Evolutionary conservation across 768 basidiomycete species (phyloP).

Genomic region (Boletus pseudo-olivaceus): DNA sequence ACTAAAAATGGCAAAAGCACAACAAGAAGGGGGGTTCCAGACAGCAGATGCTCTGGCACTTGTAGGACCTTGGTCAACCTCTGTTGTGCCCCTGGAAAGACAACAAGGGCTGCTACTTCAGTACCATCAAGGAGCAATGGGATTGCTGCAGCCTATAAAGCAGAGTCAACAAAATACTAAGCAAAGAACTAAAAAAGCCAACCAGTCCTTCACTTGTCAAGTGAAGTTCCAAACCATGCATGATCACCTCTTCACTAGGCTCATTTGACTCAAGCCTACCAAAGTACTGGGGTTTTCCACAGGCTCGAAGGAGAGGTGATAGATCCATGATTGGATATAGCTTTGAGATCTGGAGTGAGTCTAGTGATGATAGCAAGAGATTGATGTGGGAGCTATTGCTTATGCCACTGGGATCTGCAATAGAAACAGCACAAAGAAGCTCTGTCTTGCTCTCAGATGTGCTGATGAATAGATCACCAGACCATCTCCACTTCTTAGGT

Average conservation of each 20-base stretch:
- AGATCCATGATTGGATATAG: conserved; percentile 51
- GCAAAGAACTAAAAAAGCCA: conserved; percentile 12
- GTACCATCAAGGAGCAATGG: conserved; percentile 45
- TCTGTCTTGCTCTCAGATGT: conserved; percentile 36
- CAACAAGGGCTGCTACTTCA: conserved; percentile 50
- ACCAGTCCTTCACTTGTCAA: conserved; percentile 51
- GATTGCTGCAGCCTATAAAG: conserved; percentile 45
- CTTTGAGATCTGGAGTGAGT: conserved; percentile 43
- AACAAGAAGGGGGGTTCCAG: conserved; percentile 20
- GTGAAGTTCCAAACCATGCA: conserved; percentile 42
- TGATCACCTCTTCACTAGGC: conserved; percentile 36
- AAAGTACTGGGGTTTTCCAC: conserved; percentile 48
- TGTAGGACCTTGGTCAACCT: conserved; percentile 38
- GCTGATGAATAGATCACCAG: conserved; percentile 49
- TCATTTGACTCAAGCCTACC: conserved; percentile 45
- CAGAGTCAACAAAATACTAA: conserved; percentile 1
- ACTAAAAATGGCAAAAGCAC: conserved; percentile 27
- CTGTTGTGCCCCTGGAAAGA: conserved; percentile 44
- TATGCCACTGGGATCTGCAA: conserved; percentile 45
- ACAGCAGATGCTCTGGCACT: conserved; percentile 34
- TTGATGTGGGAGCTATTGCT: conserved; percentile 47
- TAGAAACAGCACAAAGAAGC: conserved; percentile 45
- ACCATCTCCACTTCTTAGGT: conserved; percentile 64
- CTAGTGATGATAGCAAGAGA: conserved; percentile 39
- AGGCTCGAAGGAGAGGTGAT: conserved; percentile 44